Evolutionary conservation across 2,329 filamentous ascomycete genomes (phyloP).

Genomic region (Pseudocercospora cruenta): DNA sequence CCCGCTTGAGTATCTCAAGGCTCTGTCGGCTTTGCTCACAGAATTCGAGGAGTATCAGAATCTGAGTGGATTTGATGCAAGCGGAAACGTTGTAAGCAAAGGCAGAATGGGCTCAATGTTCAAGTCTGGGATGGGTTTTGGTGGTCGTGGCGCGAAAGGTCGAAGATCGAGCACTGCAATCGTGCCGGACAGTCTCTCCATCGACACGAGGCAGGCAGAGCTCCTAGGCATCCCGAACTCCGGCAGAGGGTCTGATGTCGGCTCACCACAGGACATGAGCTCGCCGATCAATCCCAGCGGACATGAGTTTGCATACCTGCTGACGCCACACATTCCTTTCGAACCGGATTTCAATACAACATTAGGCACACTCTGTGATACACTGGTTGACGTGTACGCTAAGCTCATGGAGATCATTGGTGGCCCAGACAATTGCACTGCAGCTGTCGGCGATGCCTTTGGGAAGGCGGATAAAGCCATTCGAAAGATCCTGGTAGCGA

Average conservation of each 20-base stretch:
- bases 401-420: constrained; percentile 74
- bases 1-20: constrained; percentile 82
- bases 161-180: constrained; percentile 62
- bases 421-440: constrained; percentile 71
- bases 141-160: constrained; percentile 37
- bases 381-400: constrained; percentile 89
- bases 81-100: constrained; percentile 70
- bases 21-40: constrained; percentile 78
- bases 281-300: constrained; percentile 64
- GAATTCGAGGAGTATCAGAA: constrained; percentile 96
- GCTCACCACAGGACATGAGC: constrained; percentile 31
- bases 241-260: constrained; percentile 15
- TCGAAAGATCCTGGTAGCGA: constrained; percentile 84
- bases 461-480: constrained; percentile 84
- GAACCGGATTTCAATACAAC: constrained; percentile 97
- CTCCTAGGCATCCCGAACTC: constrained; percentile 27
- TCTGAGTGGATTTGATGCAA: constrained; percentile 71
- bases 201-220: constrained; percentile 25
- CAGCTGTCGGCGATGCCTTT: constrained; percentile 76
- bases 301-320: constrained; percentile 82
- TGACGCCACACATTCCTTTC: constrained; percentile 92
- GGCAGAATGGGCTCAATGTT: constrained; percentile 68
- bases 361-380: constrained; percentile 92
- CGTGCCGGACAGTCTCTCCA: constrained; percentile 40
- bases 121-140: constrained; percentile 49